Conservation (phyloP, 2,329 filamentous ascomycete genomes). For the Ceratocystis ficicola region DNA sequence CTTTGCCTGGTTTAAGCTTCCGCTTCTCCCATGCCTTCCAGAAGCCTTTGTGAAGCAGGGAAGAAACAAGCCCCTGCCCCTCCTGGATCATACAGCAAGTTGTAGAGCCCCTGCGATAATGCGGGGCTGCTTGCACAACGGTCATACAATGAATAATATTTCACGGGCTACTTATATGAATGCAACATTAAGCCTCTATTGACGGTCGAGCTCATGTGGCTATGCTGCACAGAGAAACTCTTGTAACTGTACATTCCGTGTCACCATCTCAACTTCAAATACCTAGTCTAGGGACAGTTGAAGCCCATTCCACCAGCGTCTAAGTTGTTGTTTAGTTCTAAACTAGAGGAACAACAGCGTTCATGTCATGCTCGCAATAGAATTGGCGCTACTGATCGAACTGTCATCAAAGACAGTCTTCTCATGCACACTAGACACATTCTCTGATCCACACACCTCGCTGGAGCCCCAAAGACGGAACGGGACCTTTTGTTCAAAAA, state of each 20-base stretch:
- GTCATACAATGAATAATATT: background rate
- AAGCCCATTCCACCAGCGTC: background rate
- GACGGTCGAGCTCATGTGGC: background rate
- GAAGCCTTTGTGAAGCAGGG: background rate
- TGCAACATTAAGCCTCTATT: background rate
- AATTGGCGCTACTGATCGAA: conserved; percentile 10
- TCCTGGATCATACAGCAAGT: too few species aligned
- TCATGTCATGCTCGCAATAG: background rate
- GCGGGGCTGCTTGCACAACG: background rate
- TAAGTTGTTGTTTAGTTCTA: background rate
- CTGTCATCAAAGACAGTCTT: conserved; percentile 10
- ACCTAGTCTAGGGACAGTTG: background rate
- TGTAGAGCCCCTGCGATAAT: background rate
- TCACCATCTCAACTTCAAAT: background rate
- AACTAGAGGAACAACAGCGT: background rate
- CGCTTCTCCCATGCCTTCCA: background rate
- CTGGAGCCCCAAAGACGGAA: conserved; percentile 15
- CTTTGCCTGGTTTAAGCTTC: background rate
- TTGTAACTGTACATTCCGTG: background rate
- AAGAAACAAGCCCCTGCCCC: background rate
- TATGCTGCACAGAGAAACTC: background rate
- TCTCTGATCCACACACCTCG: background rate
- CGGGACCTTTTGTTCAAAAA: conserved; percentile 26
- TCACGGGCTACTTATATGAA: background rate
- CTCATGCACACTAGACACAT: background rate